These are phyloP conservation scores for Trichaptum fuscoviolaceum DNA, from an alignment of 768 basidiomycete species.

Conservation along the genomic window DNA sequence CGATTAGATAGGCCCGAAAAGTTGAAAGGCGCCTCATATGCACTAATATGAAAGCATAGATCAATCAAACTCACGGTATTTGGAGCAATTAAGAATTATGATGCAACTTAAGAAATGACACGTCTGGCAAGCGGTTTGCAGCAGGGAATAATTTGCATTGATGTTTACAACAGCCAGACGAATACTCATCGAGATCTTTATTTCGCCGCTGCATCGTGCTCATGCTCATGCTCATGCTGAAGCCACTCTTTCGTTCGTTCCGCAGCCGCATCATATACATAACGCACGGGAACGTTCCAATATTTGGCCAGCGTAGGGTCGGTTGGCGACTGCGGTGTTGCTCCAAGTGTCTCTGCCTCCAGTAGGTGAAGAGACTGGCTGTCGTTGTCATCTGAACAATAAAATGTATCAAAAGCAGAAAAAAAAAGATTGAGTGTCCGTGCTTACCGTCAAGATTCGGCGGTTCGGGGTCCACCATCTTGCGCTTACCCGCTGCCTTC, in stretches of 20 bases:
- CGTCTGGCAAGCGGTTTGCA: no score
- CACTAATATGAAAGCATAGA: no score
- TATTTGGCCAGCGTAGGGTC: slow-evolving; percentile 12
- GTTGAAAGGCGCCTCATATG: no score
- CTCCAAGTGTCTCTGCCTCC: neutral
- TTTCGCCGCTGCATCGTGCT: neutral
- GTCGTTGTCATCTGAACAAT: slow-evolving; percentile 42
- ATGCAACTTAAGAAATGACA: no score
- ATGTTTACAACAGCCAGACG: no score
- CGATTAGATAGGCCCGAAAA: no score
- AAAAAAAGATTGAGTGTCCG: neutral
- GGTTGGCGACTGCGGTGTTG: neutral
- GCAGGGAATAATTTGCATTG: no score
- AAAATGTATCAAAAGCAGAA: slow-evolving; percentile 33
- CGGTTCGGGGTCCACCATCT: slow-evolving; percentile 48
- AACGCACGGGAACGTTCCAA: slow-evolving; percentile 50
- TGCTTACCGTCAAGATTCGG: slow-evolving; percentile 37
- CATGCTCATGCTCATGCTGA: slow-evolving; percentile 30
- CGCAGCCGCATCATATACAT: slow-evolving; percentile 91
- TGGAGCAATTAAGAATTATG: no score
- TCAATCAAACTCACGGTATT: no score
- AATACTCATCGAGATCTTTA: no score
- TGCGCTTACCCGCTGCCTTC: slow-evolving; percentile 86
- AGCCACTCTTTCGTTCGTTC: slow-evolving; percentile 49
- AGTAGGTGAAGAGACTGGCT: neutral